Percentiles rank a stretch among this genome's conserved stretches.
phyloP scores from a whole-genome alignment of 495 filamentous ascomycete species.

The Darksidea phi region DNA sequence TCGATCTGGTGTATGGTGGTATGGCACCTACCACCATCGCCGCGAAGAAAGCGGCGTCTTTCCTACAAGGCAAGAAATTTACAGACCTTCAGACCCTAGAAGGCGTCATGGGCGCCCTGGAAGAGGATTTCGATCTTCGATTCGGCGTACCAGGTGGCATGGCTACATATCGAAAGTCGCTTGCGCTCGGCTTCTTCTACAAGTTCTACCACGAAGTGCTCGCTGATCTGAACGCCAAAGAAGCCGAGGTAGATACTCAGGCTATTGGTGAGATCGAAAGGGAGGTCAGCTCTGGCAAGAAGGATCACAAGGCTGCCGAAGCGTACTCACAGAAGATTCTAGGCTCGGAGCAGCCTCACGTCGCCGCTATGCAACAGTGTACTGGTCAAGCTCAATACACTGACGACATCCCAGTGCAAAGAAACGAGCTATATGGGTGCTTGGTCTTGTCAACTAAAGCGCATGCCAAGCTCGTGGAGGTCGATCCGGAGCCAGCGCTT shows the following conservation, averaged over 20 bases:
- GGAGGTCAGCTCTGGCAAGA: constrained; percentile 60
- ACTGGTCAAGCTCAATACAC: constrained; percentile 96
- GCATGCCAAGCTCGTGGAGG: constrained; percentile 77
- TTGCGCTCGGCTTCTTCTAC: constrained; percentile 87
- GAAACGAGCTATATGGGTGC: constrained; percentile 84
- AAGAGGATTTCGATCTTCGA: constrained; percentile 77
- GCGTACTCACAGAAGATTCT: constrained; percentile 74
- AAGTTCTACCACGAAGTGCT: constrained; percentile 78
- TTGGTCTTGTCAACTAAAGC: constrained; percentile 87
- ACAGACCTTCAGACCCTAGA: constrained; percentile 80
- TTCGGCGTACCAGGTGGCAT: constrained; percentile 93
- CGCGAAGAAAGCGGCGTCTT: constrained; percentile 71
- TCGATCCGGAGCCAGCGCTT: constrained; percentile 71
- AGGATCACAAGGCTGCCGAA: constrained; percentile 59
- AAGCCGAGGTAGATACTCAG: constrained; percentile 54
- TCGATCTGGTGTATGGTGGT: constrained; percentile 81
- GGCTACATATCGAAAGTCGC: constrained; percentile 89
- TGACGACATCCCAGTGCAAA: constrained; percentile 85
- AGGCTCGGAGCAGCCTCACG: constrained; percentile 78
- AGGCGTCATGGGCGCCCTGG: constrained; percentile 80
- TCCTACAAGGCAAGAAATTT: constrained; percentile 72
- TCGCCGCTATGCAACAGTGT: constrained; percentile 88
- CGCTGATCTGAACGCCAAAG: constrained; percentile 48
- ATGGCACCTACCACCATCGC: constrained; percentile 86
- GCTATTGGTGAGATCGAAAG: constrained; percentile 66